These are phyloP conservation scores for Phialocephala sp. DNA, from an alignment of 2,329 filamentous ascomycete genomes.

Conservation along the genomic window DNA sequence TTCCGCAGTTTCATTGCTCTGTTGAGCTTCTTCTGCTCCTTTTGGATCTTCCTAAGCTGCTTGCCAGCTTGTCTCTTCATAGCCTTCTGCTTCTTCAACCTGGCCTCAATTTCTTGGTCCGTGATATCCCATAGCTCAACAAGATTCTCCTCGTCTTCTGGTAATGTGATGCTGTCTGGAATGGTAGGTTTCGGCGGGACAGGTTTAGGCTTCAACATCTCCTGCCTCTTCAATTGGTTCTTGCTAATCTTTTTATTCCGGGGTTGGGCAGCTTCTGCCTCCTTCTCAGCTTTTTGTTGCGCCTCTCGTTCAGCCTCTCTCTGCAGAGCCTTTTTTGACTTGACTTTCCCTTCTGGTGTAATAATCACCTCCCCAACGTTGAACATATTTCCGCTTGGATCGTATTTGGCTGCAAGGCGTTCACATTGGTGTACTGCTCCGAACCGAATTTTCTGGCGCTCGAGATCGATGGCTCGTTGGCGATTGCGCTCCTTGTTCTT, in stretches of 20 bases:
- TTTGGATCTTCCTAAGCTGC: constrained; percentile 30
- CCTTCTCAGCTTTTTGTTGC: constrained; percentile 22
- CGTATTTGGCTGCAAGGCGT: constrained; percentile 41
- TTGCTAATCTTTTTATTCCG: constrained; percentile 31
- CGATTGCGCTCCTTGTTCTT: constrained; percentile 45
- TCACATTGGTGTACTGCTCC: constrained; percentile 42
- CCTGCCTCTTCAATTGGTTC: constrained; percentile 31
- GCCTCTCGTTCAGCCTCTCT: constrained; percentile 22
- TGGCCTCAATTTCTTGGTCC: constrained; percentile 39
- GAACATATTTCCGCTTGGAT: constrained; percentile 42
- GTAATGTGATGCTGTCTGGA: constrained; percentile 37
- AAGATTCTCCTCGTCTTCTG: constrained; percentile 42
- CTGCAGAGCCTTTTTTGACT: constrained; percentile 33
- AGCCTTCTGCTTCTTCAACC: constrained; percentile 34
- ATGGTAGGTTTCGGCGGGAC: constrained; percentile 38
- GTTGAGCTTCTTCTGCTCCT: constrained; percentile 39
- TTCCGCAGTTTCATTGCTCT: constrained; percentile 37
- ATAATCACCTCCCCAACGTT: constrained; percentile 41
- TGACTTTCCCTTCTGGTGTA: constrained; percentile 40
- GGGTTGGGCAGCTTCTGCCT: constrained; percentile 13
- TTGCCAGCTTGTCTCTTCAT: constrained; percentile 32
- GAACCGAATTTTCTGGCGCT: constrained; percentile 41
- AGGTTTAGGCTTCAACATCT: constrained; percentile 29
- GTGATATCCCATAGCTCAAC: constrained; percentile 44
- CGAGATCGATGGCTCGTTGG: constrained; percentile 40